Base-by-base conservation (phyloP, 2,329 filamentous ascomycete species). In the Daldinia sp. region DNA sequence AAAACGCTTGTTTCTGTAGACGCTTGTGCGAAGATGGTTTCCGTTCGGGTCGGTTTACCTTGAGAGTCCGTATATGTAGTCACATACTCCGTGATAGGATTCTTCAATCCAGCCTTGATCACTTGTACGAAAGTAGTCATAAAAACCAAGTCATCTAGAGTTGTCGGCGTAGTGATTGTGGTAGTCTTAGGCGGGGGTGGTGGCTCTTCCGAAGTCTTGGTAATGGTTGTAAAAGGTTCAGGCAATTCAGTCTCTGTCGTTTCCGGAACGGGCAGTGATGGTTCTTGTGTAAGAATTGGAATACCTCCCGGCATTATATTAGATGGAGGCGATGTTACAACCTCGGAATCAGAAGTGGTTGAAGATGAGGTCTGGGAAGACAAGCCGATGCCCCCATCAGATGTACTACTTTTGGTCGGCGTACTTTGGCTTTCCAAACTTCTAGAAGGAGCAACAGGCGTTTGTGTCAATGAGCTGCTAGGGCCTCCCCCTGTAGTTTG, bases 101-200 rank as follows among this genome's bases (percentile, higher is more conserved):
- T 46, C 13, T 69, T 60, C 15, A 18, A 10, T 3, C 48, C 2
- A 18, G 42, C 64, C 51, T 75, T 73, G 1, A 74, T 62, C n/a
- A 54, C 20, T 20, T 44, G 58, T 1, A 65, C 53, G 12, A 72
- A 44, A 30, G 71, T 73, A 7, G 72, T 66, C 41, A 70, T 41
- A 26, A 69, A 70, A 3, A 30, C 30, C 7, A 68, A 65, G 18
- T 55, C 37, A 10, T 23, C n/a, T 13, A 58, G 54, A 42, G 57
- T 69, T 15, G 64, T 46, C 13, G 73, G 69, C 20, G 71, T 74
- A 28, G 67, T 65, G 41, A 75, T 56, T 7, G 67, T 69, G n/a
- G 69, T 72, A 42, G 71, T 76, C 4, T 64, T 66, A 39, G 68
- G 55, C 1, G 65, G 46, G 1, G 57, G 28, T 30, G n/a, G 26